A percentile compares a stretch with the other conserved stretches of the same genome.
These are phyloP conservation scores for Flaveria bidentis DNA, from an alignment of 129 eudicot genomes.

Conservation along the genomic window DNA sequence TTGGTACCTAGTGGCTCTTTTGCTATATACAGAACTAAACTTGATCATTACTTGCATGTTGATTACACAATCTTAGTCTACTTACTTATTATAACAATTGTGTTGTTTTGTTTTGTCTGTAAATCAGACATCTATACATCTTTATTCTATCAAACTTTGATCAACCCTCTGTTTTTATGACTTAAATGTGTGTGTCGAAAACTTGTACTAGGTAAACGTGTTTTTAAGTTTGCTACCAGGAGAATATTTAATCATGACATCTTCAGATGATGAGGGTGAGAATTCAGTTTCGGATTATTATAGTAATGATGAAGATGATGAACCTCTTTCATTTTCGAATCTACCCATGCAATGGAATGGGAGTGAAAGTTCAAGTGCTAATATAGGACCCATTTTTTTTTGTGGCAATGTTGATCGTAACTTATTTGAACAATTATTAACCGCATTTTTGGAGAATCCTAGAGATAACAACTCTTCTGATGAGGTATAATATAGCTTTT, in stretches of 20 bases:
- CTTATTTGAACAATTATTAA: constrained; percentile 48
- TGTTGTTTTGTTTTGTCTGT: not conserved
- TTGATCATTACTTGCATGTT: too few species aligned
- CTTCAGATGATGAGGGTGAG: constrained; percentile 80
- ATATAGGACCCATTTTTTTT: constrained; percentile 40
- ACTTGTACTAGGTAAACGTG: constrained; percentile 7
- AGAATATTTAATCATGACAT: constrained; percentile 45
- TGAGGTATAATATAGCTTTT: constrained; percentile 47
- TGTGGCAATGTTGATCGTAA: constrained; percentile 37
- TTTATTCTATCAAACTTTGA: constrained; percentile 1
- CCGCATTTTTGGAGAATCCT: constrained; percentile 61
- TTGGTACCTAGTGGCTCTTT: too few species aligned
- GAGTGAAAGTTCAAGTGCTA: constrained; percentile 26
- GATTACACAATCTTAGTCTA: too few species aligned
- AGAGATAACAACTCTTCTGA: constrained; percentile 46
- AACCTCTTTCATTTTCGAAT: constrained; percentile 66
- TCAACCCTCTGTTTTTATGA: not conserved
- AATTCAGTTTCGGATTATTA: constrained; percentile 48
- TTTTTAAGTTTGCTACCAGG: not conserved
- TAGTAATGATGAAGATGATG: constrained; percentile 47
- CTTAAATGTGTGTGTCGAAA: not conserved
- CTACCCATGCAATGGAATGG: constrained; percentile 55
- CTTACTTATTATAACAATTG: not conserved
- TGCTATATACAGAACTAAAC: too few species aligned
- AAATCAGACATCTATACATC: not conserved